Evolutionary conservation across 2,329 filamentous ascomycete species (phyloP), one percentile per base, ranked within the genome.

Genomic region (Stagonosporopsis rhizophila): DNA sequence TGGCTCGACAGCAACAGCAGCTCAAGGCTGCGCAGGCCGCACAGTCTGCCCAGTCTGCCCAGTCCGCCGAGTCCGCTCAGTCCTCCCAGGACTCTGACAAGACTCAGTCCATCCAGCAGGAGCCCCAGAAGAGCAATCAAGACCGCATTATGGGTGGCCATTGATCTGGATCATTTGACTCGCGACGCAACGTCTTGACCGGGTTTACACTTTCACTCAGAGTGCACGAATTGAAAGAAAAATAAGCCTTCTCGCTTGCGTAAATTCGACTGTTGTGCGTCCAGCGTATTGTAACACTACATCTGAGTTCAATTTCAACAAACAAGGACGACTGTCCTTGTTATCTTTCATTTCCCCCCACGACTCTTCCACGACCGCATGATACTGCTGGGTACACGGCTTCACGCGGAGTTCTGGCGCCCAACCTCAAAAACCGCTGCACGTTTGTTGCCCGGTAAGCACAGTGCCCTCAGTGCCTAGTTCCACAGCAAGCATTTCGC

Each of bases 61-160:
- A 32, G 15, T 32, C 30, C 15, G 11, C 27, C 27, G 6, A 28
- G 27, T 32, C 30, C 3, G 14, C 30, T 4, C 30, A 32, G 30
- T 15, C 30, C 27, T 30, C 11, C 7, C 65, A 63, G n/a, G 45
- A 42, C 25, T 59, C 61, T 23, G 61, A 62, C 5, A 11, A 30
- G 27, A 30, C 27, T 9, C 27, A 30, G 7, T 7, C 23, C 7
- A 7, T 25, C 27, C 27, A 30, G 5, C 7, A 9, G 37, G 47
- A 44, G 1, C 51, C 61, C 38, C 61, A 66, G 19, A 69, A 68
- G 55, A 67, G 52, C 47, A 70, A 67, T 44, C 69, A 70, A 19
- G 71, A 75, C 44, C 62, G 73, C 25, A 69, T 75, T 32, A 69
- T 74, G 67, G 73, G 72, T 8, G 59, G 23, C 2, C 44, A 39